phyloP scores from a whole-genome alignment of 345 rosid genomes.

The Orychophragmus violaceus region DNA sequence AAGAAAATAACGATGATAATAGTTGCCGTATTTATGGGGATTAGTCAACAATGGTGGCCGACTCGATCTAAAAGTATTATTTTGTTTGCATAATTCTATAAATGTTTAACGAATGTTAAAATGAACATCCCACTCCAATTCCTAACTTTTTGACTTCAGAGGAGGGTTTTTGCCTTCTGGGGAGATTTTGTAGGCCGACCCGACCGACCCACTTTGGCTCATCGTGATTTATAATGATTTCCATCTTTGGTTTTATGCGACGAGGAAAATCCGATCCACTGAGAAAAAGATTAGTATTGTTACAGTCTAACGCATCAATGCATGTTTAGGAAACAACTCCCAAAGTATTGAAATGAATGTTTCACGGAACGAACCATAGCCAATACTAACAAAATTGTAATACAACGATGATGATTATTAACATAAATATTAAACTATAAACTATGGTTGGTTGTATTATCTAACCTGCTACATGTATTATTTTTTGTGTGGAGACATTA shows the following conservation, averaged over 20 bases:
- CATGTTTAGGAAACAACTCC: background rate
- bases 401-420: background rate
- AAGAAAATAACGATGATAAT: background rate
- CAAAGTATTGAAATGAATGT: background rate
- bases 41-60: constrained; percentile 26
- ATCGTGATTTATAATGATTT: background rate
- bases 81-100: background rate
- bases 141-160: constrained; percentile 16
- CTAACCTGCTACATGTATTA: too few relatives aligned
- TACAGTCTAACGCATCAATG: background rate
- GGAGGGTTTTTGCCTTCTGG: background rate
- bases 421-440: background rate
- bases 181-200: background rate
- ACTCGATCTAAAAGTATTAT: background rate
- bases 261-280: background rate
- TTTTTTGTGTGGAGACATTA: too few relatives aligned
- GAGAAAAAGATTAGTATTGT: background rate
- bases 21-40: background rate
- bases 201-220: background rate
- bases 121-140: background rate
- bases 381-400: background rate
- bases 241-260: background rate
- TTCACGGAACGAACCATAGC: background rate
- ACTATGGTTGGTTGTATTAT: background rate
- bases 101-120: background rate